Base-by-base conservation (phyloP, 2,329 filamentous ascomycete genomes). In the Aurifilum marmelostoma region DNA sequence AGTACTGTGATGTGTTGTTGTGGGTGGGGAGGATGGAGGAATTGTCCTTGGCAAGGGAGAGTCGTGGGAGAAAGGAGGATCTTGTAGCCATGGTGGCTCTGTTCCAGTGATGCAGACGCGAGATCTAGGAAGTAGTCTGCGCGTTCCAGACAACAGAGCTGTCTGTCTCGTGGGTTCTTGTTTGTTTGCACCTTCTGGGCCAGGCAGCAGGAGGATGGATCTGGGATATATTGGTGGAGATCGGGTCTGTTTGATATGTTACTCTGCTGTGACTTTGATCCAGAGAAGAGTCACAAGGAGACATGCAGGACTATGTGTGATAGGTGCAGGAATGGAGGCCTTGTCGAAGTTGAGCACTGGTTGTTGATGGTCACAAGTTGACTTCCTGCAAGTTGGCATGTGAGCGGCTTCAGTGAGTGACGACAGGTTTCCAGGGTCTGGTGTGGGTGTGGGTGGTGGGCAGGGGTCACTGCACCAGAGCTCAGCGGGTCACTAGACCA, bases 21-120 rank as follows among this genome's bases (percentile, higher is more conserved):
- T 78, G 73, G 52, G 77, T 69, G 9, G 77, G 76, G 14, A 78
- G 75, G 29, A 76, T 67, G 1, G 76, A 73, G 5, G 66, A 65
- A 50, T 75, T 65, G 24, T 69, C 73, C 62, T 74, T 73, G 1
- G 73, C 72, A 58, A 77, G 67, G 27, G 75, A 74, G 9, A 79
- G 71, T 27, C 77, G 76, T 8, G 76, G 74, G 21, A 79, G 73
- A 39, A 77, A 77, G 9, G 76, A 75, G 9, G 76, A 75, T 52
- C 71, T 75, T 3, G 72, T 52, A 1, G 75, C 64, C 76, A 77
- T 77, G 37, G 18, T 67, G 21, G 60, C 24, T 60, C n/a, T 9
- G 50, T 16, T 66, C 5, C 9, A 14, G 39, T 52, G 27, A n/a
- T 34, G 50, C 18, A 29, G 11, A 32, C 16, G 11, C 27, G 21